Conservation (phyloP, 371 early-diverging fungal genomes). For the Mortierella sp. region DNA sequence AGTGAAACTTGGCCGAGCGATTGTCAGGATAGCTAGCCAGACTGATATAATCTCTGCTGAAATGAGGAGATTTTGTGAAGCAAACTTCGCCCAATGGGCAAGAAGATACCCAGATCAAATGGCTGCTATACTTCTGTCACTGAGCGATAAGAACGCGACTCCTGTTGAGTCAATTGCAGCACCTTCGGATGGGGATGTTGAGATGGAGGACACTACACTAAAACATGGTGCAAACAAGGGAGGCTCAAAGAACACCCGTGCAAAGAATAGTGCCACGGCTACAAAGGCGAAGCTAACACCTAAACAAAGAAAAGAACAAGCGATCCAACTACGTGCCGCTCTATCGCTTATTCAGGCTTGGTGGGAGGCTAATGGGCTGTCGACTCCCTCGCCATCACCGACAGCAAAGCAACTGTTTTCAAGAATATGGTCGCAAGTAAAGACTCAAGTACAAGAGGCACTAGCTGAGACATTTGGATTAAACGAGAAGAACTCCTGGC, state of each 20-base stretch:
- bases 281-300: constrained; percentile 31
- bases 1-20: constrained; percentile 28
- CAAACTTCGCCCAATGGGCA: constrained; percentile 25
- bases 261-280: constrained; percentile 5
- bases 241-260: constrained; percentile 13
- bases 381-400: neutral
- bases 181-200: constrained; percentile 12
- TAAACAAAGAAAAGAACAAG: constrained; percentile 48
- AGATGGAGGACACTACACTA: constrained; percentile 22
- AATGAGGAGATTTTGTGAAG: constrained; percentile 38
- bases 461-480: constrained; percentile 32
- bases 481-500: constrained; percentile 33
- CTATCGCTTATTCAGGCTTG: constrained; percentile 26
- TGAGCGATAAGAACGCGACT: constrained; percentile 36
- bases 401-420: constrained; percentile 11
- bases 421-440: constrained; percentile 39
- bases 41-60: constrained; percentile 29
- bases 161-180: constrained; percentile 15
- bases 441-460: constrained; percentile 31
- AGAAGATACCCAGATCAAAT: constrained; percentile 40
- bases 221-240: constrained; percentile 4
- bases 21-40: constrained; percentile 31
- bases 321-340: constrained; percentile 18
- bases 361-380: constrained; percentile 15
- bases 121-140: constrained; percentile 25